Conservation (phyloP, 768 basidiomycete species). For the Gymnopilus dilepis region DNA sequence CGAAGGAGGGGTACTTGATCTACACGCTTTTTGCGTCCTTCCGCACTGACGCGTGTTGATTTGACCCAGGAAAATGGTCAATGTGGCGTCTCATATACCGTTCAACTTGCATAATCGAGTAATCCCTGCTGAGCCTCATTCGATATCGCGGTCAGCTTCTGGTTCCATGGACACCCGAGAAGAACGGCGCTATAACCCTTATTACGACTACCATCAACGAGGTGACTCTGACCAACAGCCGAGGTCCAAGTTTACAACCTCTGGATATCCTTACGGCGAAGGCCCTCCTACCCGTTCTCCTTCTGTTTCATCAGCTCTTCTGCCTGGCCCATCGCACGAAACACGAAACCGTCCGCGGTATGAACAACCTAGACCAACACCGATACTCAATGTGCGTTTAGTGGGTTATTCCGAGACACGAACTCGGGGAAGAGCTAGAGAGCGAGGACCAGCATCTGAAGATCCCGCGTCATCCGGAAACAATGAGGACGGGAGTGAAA, state of each 20-base stretch:
- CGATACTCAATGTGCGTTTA: constrained; percentile 37
- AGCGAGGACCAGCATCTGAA: constrained; percentile 15
- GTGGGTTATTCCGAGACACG: constrained; percentile 31
- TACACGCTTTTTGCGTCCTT: constrained; percentile 1
- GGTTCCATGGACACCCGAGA: constrained; percentile 25
- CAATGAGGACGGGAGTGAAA: not conserved
- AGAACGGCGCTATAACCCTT: constrained; percentile 24
- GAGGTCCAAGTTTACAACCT: constrained; percentile 19
- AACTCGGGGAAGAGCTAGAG: constrained; percentile 26
- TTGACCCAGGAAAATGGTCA: constrained; percentile 68
- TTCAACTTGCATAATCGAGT: constrained; percentile 59
- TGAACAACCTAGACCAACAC: constrained; percentile 29
- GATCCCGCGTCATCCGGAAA: constrained; percentile 3
- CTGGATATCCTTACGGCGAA: constrained; percentile 12
- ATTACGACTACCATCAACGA: constrained; percentile 23
- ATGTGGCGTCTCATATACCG: constrained; percentile 62
- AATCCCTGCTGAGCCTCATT: constrained; percentile 30
- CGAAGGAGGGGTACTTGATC: constrained; percentile 58
- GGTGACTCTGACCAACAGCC: constrained; percentile 19
- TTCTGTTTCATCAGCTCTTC: constrained; percentile 11
- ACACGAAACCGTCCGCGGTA: constrained; percentile 17
- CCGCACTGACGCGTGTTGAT: constrained; percentile 3
- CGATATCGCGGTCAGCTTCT: constrained; percentile 35
- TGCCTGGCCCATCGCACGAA: constrained; percentile 15
- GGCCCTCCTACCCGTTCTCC: constrained; percentile 16